phyloP scores from a whole-genome alignment of 148 eudicot species.

The Vaccinium corymbosum region DNA sequence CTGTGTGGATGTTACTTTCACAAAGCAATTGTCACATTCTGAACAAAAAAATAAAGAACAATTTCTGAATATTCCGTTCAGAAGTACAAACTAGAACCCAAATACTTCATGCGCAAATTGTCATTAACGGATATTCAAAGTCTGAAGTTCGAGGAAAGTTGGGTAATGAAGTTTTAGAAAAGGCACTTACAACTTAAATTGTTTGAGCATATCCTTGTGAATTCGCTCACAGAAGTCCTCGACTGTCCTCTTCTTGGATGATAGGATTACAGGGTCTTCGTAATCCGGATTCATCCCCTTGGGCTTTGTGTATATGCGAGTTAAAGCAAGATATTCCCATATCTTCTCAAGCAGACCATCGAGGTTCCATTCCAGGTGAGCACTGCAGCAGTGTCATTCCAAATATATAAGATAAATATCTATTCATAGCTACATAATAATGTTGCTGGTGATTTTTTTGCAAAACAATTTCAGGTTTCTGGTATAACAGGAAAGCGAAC shows the following conservation, averaged over 20 bases:
- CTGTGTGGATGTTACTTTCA: not conserved
- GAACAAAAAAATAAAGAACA: not conserved
- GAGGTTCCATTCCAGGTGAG: slow-evolving; percentile 98
- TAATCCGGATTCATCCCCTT: slow-evolving; percentile 99
- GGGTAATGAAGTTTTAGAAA: not conserved
- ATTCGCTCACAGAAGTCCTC: slow-evolving; percentile 87
- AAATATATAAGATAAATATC: not conserved
- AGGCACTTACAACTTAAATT: slow-evolving; percentile 77
- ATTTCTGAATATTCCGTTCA: not conserved
- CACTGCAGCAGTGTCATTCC: slow-evolving; percentile 47
- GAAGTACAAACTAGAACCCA: not conserved
- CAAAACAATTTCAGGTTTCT: not conserved
- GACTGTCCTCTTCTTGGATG: slow-evolving; percentile 77
- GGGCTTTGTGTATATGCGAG: slow-evolving; percentile 98
- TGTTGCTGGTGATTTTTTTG: not conserved
- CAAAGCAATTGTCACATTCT: not conserved
- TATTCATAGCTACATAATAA: not conserved
- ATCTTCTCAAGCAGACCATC: slow-evolving; percentile 94
- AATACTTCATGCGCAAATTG: not conserved
- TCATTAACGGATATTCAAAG: not conserved
- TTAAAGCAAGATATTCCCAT: slow-evolving; percentile 91
- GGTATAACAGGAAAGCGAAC: not conserved
- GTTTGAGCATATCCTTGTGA: slow-evolving; percentile 96
- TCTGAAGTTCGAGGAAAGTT: not conserved
- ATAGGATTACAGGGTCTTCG: slow-evolving; percentile 91